phyloP scores from a whole-genome alignment of 2,329 filamentous ascomycete species.

The Dryadomyces quercus-mongolicae region DNA sequence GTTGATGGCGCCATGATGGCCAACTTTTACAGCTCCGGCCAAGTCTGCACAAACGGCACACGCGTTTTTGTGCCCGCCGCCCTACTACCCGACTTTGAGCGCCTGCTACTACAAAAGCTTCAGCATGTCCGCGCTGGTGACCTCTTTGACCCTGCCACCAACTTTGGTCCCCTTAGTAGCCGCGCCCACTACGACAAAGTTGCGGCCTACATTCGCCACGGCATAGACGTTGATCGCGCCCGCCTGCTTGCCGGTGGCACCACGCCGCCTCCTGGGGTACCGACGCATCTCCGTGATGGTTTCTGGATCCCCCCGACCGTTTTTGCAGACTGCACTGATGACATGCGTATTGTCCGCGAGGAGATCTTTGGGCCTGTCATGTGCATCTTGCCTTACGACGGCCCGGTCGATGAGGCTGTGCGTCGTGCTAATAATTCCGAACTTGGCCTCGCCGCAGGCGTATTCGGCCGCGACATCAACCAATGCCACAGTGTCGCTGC shows the following conservation, averaged over 20 bases:
- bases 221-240: conserved; percentile 60
- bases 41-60: conserved; percentile 89
- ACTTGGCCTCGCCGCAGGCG: conserved; percentile 70
- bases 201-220: conserved; percentile 61
- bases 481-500: conserved; percentile 59
- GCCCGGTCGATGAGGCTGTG: conserved; percentile 54
- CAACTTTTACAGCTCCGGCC: conserved; percentile 83
- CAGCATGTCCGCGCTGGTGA: conserved; percentile 57
- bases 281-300: conserved; percentile 41
- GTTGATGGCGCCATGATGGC: conserved; percentile 87
- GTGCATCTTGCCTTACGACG: conserved; percentile 63
- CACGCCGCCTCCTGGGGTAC: conserved; percentile 31
- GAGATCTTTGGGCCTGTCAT: conserved; percentile 89
- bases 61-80: conserved; percentile 65
- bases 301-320: conserved; percentile 78
- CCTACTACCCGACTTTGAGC: conserved; percentile 38
- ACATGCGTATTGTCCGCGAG: conserved; percentile 67
- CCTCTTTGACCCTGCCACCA: conserved; percentile 59
- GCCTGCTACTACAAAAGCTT: conserved; percentile 54
- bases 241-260: conserved; percentile 61
- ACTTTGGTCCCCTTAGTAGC: conserved; percentile 76
- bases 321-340: conserved; percentile 75
- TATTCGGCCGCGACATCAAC: conserved; percentile 68
- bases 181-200: conserved; percentile 67
- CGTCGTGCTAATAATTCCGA: conserved; percentile 63